Evolutionary conservation across 1,284 basidiomycete genomes (phyloP).

Genomic region (Moniliophthora roreri): DNA sequence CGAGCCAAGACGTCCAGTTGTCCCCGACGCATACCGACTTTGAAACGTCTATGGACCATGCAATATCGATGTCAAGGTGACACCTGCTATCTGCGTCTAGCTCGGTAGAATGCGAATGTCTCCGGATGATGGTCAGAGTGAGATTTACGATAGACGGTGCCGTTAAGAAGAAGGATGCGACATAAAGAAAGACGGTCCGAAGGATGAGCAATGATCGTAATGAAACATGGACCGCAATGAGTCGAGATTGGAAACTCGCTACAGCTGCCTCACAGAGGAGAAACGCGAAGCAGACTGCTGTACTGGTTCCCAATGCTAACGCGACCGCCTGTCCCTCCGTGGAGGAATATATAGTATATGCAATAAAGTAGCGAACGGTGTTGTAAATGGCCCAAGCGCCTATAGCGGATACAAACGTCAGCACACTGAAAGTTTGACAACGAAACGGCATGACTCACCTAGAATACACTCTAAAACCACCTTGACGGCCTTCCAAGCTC

Average conservation of each 20-base stretch:
- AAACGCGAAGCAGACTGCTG: slow-evolving; percentile 58
- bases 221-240: slow-evolving; percentile 37
- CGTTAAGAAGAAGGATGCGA: slow-evolving; percentile 48
- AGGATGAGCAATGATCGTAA: slow-evolving; percentile 29
- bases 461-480: slow-evolving; percentile 44
- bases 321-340: slow-evolving; percentile 38
- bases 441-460: slow-evolving; percentile 35
- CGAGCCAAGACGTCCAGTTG: slow-evolving; percentile 53
- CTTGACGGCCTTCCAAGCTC: slow-evolving; percentile 37
- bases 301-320: slow-evolving; percentile 58
- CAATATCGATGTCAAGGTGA: slow-evolving; percentile 59
- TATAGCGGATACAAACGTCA: slow-evolving; percentile 23
- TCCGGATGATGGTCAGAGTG: slow-evolving; percentile 51
- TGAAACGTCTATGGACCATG: slow-evolving; percentile 47
- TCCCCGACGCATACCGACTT: slow-evolving; percentile 30
- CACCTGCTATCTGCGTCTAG: slow-evolving; percentile 49
- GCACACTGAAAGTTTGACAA: slow-evolving; percentile 3
- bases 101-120: slow-evolving; percentile 32
- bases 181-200: slow-evolving; percentile 35
- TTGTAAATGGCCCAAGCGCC: slow-evolving; percentile 61
- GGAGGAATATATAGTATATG: slow-evolving; percentile 42
- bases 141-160: slow-evolving; percentile 54
- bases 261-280: slow-evolving; percentile 43
- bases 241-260: slow-evolving; percentile 39
- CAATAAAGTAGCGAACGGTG: slow-evolving; percentile 61